These are phyloP conservation scores for Aspergillus vadensis DNA, from an alignment of 2,329 filamentous ascomycete species.

Conservation along the genomic window DNA sequence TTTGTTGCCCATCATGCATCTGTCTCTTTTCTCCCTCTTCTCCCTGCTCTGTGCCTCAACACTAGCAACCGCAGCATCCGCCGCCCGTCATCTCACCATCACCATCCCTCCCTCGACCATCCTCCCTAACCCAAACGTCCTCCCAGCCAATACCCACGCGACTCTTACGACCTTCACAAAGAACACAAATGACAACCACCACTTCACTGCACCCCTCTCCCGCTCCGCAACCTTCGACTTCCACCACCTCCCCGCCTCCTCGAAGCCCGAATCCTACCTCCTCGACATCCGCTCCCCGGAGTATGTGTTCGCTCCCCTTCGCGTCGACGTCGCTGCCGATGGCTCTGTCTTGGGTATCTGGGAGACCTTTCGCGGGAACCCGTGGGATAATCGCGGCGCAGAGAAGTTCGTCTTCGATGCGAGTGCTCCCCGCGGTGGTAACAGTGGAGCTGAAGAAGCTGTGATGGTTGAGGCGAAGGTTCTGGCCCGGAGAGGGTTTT, in stretches of 20 bases:
- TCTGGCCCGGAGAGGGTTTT: conserved; percentile 70
- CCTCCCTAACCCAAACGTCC: conserved; percentile 46
- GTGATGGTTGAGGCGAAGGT: conserved; percentile 64
- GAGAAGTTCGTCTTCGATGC: conserved; percentile 46
- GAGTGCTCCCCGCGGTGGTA: conserved; percentile 16
- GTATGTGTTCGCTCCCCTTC: conserved; percentile 74
- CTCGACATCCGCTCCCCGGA: conserved; percentile 76
- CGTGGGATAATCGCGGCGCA: conserved; percentile 79
- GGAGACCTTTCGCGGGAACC: conserved; percentile 86
- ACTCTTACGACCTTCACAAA: conserved; percentile 47
- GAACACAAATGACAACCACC: conserved; percentile 29
- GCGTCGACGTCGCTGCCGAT: conserved; percentile 65
- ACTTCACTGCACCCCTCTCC: conserved; percentile 64
- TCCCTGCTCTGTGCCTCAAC: conserved; percentile 23
- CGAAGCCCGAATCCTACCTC: conserved; percentile 64
- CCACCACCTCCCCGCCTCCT: conserved; percentile 59
- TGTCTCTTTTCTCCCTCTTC: conserved; percentile 17
- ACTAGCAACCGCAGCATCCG: conserved; percentile 25
- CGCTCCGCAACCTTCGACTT: conserved; percentile 74
- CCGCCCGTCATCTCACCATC: conserved; percentile 36
- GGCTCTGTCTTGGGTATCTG: conserved; percentile 63
- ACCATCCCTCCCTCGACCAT: conserved; percentile 45
- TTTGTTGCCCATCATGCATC: conserved; percentile 17
- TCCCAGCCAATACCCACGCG: conserved; percentile 52
- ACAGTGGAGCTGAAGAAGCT: conserved; percentile 24